A percentile compares a stretch with the other conserved stretches of the same genome.
Conservation (phyloP, 495 filamentous ascomycete genomes). For the Xylona heveae region DNA sequence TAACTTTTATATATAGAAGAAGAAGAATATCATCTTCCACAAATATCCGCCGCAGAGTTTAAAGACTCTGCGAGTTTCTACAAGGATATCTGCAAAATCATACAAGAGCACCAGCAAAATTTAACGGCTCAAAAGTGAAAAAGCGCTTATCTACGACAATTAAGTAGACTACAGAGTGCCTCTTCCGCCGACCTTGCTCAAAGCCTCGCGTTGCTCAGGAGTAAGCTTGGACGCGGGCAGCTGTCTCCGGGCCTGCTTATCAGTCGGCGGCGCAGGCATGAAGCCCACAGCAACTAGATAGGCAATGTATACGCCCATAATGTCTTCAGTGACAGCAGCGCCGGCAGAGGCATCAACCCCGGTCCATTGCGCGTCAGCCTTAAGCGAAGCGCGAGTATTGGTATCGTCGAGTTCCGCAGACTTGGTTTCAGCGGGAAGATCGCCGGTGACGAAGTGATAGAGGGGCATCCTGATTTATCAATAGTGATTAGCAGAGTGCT, state of each 20-base stretch:
- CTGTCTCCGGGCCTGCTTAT: constrained; percentile 18
- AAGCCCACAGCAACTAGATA: constrained; percentile 57
- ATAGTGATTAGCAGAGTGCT: constrained; percentile 4
- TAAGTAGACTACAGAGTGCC: constrained; percentile 18
- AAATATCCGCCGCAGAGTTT: too few relatives aligned
- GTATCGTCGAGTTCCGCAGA: constrained; percentile 64
- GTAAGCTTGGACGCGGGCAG: constrained; percentile 26
- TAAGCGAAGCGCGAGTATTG: constrained; percentile 44
- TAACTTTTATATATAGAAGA: too few relatives aligned
- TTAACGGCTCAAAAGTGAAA: too few relatives aligned
- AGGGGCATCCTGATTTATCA: constrained; percentile 37
- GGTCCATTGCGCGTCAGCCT: constrained; percentile 38
- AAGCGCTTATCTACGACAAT: too few relatives aligned
- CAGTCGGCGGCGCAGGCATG: constrained; percentile 29
- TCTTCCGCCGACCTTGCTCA: constrained; percentile 26
- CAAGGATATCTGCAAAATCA: too few relatives aligned
- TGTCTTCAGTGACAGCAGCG: constrained; percentile 39
- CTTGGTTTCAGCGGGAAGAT: constrained; percentile 57
- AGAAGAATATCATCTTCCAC: too few relatives aligned
- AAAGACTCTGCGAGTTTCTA: too few relatives aligned
- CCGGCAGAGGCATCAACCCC: constrained; percentile 40
- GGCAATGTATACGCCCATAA: constrained; percentile 49
- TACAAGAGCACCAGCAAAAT: too few relatives aligned
- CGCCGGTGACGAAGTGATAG: constrained; percentile 61
- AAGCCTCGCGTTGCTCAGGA: constrained; percentile 27